Base-by-base conservation (phyloP, 2,329 filamentous ascomycete species). In the Phialocephala subalpina region DNA sequence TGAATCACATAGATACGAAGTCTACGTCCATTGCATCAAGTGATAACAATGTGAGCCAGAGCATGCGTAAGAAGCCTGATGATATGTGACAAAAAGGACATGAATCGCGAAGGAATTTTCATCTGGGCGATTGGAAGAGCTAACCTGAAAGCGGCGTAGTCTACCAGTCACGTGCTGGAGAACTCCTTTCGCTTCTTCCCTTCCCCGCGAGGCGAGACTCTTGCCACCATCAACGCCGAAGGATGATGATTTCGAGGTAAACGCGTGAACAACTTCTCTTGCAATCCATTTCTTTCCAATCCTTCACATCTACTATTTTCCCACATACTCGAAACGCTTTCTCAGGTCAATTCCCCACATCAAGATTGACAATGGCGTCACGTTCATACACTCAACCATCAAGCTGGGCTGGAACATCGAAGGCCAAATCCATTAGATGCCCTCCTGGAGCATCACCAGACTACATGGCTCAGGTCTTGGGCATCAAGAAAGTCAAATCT, bases 61-160 rank as follows among this genome's bases (percentile, higher is more conserved):
- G 67, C 71, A 74, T 64, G 70, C 71, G 73, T 74, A 72, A 73
- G 73, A 73, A 47, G 69, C 70, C 69, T 65, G 63, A 73, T 73
- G 65, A 71, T 61, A 73, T 57, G 64, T 68, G 58, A 72, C 65
- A 60, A 67, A 69, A 60, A 62, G 49, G 63, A n/a, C n/a, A 22
- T 14, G 42, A 2, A 53, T 40, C 12, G 29, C 22, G 38, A 61
- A 25, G 58, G 42, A 64, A 62, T 56, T 62, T 69, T 58, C 29
- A 42, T 57, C 49, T 47, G 8, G 47, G 33, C 14, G 14, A 18
- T n/a, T 35, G 27, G 58, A 16, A 6, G 35, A 9, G 59, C 65
- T 68, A 65, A 33, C 14, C 53, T n/a, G 3, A 20, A 66, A 33
- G 62, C 20, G 11, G 56, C 62, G 42, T 52, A 53, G 60, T 58